A percentile compares a stretch with the other conserved stretches of the same genome.
Evolutionary conservation across 2,329 filamentous ascomycete genomes (phyloP).

Genomic region (Aspergillus hortae): DNA sequence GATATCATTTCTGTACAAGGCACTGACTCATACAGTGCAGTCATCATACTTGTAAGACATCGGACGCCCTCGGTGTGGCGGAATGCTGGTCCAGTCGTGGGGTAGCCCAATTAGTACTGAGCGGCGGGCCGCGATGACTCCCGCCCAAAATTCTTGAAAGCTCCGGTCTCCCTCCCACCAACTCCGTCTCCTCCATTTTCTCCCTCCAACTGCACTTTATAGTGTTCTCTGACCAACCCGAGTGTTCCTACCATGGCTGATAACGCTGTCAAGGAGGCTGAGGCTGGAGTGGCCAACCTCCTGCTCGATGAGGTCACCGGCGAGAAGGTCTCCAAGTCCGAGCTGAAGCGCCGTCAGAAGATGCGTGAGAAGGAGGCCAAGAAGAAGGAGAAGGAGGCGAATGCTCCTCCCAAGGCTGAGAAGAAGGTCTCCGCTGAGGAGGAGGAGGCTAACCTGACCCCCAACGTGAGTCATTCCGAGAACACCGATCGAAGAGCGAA

Average conservation of each 20-base stretch:
- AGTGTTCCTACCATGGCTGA: slow-evolving; percentile 35
- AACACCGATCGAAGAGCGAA: background rate
- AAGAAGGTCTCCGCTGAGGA: slow-evolving; percentile 61
- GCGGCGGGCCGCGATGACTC: slow-evolving; percentile 18
- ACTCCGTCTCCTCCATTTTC: slow-evolving; percentile 6
- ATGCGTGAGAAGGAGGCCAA: slow-evolving; percentile 78
- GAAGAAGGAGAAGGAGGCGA: slow-evolving; percentile 81
- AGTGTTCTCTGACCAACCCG: slow-evolving; percentile 2
- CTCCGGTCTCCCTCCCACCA: slow-evolving; percentile 16
- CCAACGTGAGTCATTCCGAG: slow-evolving; percentile 57
- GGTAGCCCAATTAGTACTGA: slow-evolving; percentile 22
- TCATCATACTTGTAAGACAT: no score
- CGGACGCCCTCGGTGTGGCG: background rate
- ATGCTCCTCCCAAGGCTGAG: slow-evolving; percentile 57
- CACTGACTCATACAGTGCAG: background rate
- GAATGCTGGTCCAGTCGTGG: background rate
- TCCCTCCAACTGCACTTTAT: slow-evolving; percentile 8
- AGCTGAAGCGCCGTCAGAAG: slow-evolving; percentile 96
- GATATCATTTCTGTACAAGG: background rate
- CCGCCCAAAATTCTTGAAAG: slow-evolving; percentile 32
- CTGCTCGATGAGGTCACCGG: slow-evolving; percentile 90
- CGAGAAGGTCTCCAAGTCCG: slow-evolving; percentile 77
- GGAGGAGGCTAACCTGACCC: slow-evolving; percentile 69
- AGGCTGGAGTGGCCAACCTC: slow-evolving; percentile 62
- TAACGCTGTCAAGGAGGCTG: slow-evolving; percentile 43